Evolutionary conservation across 1,139 yeast species (phyloP).

Genomic region (Suhomyces terraborum): DNA sequence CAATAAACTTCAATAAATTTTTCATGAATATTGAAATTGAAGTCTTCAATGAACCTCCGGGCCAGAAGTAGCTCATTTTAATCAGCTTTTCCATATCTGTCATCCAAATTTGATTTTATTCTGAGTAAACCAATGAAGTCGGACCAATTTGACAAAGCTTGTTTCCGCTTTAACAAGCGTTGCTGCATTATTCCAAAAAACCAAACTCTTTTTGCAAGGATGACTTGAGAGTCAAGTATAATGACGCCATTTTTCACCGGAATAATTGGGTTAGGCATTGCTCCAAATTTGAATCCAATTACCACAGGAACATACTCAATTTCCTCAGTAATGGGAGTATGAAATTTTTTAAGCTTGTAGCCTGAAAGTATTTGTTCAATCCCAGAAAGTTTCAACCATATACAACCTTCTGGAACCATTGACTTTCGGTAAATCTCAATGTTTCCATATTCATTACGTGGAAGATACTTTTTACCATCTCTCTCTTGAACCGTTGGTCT

Average conservation of each 20-base stretch:
- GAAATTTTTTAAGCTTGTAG: conserved; percentile 14
- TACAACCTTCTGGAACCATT: conserved; percentile 38
- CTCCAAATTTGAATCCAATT: conserved; percentile 33
- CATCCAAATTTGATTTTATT: conserved; percentile 27
- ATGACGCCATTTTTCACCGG: conserved; percentile 37
- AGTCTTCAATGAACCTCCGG: conserved; percentile 41
- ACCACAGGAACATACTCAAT: conserved; percentile 39
- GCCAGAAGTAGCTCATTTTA: conserved; percentile 25
- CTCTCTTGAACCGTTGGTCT: conserved; percentile 17
- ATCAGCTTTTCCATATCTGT: conserved; percentile 13
- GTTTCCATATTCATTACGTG: conserved; percentile 38
- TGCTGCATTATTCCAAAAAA: conserved; percentile 25
- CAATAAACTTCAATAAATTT: conserved; percentile 20
- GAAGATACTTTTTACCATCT: conserved; percentile 21
- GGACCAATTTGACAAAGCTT: conserved; percentile 26
- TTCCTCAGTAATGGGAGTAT: conserved; percentile 7
- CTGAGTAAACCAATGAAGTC: conserved; percentile 24
- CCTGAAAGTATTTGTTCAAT: conserved; percentile 27
- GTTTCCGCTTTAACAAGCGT: conserved; percentile 12
- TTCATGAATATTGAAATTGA: conserved; percentile 21
- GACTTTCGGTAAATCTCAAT: conserved; percentile 34
- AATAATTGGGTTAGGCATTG: conserved; percentile 30
- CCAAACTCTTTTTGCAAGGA: conserved; percentile 32
- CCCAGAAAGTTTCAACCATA: conserved; percentile 32
- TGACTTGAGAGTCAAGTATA: conserved; percentile 24